These are phyloP conservation scores for Perkinsus marinus DNA, from an alignment of 169 alveolate species.

Conservation along the genomic window DNA sequence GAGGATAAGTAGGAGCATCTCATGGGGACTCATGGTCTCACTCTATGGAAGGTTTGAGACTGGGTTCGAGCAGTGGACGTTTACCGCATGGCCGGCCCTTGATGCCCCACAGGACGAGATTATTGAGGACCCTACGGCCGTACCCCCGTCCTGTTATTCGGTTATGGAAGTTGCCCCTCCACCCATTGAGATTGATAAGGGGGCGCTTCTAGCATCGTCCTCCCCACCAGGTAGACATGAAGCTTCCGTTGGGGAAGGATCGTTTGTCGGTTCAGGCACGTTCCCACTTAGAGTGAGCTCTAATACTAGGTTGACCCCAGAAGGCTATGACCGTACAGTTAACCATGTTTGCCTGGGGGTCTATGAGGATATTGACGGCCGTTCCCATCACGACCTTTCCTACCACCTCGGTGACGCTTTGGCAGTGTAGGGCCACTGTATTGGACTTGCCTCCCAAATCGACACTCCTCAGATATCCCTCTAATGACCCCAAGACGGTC, in stretches of 20 bases:
- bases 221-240: not conserved
- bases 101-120: constrained; percentile 16
- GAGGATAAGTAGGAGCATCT: constrained; percentile 18
- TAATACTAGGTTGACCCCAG: constrained; percentile 14
- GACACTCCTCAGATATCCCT: not conserved
- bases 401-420: not conserved
- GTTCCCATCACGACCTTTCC: not conserved
- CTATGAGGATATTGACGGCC: not conserved
- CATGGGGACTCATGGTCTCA: not conserved
- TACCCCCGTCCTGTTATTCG: not conserved
- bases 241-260: not conserved
- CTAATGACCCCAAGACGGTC: constrained; percentile 1
- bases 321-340: constrained; percentile 19
- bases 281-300: constrained; percentile 1
- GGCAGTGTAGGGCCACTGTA: not conserved
- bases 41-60: constrained; percentile 11
- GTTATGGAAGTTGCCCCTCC: not conserved
- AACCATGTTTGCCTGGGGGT: not conserved
- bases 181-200: not conserved
- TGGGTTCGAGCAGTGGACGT: constrained; percentile 28
- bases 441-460: not conserved
- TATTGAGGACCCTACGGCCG: constrained; percentile 9
- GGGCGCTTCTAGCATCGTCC: constrained; percentile 11
- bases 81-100: constrained; percentile 17
- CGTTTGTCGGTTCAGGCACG: not conserved